A percentile compares a stretch with the other conserved stretches of the same genome.
phyloP scores from a whole-genome alignment of 2,329 filamentous ascomycete genomes.

The Penicillium sp. region DNA sequence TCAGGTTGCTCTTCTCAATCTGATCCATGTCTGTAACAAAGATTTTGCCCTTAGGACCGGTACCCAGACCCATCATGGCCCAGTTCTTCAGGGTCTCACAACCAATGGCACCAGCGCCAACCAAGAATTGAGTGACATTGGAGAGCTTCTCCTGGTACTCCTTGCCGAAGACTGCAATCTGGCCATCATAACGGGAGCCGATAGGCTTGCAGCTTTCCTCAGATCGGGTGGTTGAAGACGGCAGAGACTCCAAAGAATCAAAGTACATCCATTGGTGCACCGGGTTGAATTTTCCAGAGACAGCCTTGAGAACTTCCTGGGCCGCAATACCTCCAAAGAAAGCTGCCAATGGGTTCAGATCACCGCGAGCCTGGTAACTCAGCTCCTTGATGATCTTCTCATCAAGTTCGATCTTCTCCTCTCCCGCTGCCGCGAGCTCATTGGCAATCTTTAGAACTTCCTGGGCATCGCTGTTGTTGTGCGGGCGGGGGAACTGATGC shows the following conservation, averaged over 20 bases:
- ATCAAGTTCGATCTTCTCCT: conserved; percentile 79
- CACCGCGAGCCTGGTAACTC: conserved; percentile 89
- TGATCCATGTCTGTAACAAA: conserved; percentile 97
- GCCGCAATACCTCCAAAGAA: conserved; percentile 93
- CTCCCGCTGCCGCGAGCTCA: conserved; percentile 64
- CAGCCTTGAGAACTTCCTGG: conserved; percentile 93
- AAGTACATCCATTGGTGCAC: conserved; percentile 96
- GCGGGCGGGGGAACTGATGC: conserved; percentile 74
- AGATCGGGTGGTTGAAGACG: conserved; percentile 70
- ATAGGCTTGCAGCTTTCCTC: conserved; percentile 86
- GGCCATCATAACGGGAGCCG: conserved; percentile 88
- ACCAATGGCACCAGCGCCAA: conserved; percentile 94
- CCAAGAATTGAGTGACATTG: conserved; percentile 89
- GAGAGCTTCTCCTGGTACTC: conserved; percentile 93
- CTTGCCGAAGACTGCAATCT: conserved; percentile 92
- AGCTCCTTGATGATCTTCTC: conserved; percentile 92
- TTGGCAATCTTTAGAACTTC: conserved; percentile 76
- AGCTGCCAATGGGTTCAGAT: conserved; percentile 88
- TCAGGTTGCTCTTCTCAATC: conserved; percentile 98
- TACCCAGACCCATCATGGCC: conserved; percentile 96
- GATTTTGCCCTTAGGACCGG: conserved; percentile 85
- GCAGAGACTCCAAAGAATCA: conserved; percentile 94
- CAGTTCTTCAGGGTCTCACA: conserved; percentile 99
- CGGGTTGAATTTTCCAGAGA: conserved; percentile 97
- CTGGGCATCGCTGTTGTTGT: conserved; percentile 80